Percentiles rank a stretch among this genome's conserved stretches.
phyloP scores from a whole-genome alignment of 2,329 filamentous ascomycete species.

The Trichophaea hybrida region DNA sequence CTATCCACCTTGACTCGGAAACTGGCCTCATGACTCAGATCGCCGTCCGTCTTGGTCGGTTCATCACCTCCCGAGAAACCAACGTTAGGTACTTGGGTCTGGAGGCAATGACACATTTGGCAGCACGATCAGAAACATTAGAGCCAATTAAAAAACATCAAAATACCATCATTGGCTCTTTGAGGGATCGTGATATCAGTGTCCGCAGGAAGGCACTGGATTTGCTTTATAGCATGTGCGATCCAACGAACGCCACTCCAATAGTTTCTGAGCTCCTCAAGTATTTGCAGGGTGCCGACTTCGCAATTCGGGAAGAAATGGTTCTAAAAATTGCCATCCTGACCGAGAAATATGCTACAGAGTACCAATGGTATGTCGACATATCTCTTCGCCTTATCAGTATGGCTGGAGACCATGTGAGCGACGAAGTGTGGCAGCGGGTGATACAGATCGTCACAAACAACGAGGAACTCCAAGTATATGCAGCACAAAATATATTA shows the following conservation, averaged over 20 bases:
- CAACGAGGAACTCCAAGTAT: slow-evolving; percentile 94
- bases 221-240: slow-evolving; percentile 98
- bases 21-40: slow-evolving; percentile 92
- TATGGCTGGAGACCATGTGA: slow-evolving; percentile 95
- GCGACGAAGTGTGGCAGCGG: slow-evolving; percentile 97
- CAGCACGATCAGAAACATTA: slow-evolving; percentile 80
- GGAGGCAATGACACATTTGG: slow-evolving; percentile 96
- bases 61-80: slow-evolving; percentile 91
- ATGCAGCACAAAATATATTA: slow-evolving; percentile 83
- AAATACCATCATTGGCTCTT: slow-evolving; percentile 81
- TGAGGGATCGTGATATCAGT: slow-evolving; percentile 92
- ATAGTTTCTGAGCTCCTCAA: slow-evolving; percentile 89
- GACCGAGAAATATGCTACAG: slow-evolving; percentile 95
- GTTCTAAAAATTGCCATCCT: slow-evolving; percentile 96
- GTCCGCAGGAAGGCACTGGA: slow-evolving; percentile 91
- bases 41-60: slow-evolving; percentile 75
- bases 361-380: slow-evolving; percentile 98
- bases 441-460: slow-evolving; percentile 98
- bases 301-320: slow-evolving; percentile 97
- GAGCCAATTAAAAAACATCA: slow-evolving; percentile 98
- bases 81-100: slow-evolving; percentile 92
- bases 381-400: slow-evolving; percentile 88
- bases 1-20: slow-evolving; percentile 94
- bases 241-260: slow-evolving; percentile 79
- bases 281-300: slow-evolving; percentile 92